These are phyloP conservation scores for Pseudogymnoascus sp. DNA, from an alignment of 2,329 filamentous ascomycete genomes.

Conservation along the genomic window DNA sequence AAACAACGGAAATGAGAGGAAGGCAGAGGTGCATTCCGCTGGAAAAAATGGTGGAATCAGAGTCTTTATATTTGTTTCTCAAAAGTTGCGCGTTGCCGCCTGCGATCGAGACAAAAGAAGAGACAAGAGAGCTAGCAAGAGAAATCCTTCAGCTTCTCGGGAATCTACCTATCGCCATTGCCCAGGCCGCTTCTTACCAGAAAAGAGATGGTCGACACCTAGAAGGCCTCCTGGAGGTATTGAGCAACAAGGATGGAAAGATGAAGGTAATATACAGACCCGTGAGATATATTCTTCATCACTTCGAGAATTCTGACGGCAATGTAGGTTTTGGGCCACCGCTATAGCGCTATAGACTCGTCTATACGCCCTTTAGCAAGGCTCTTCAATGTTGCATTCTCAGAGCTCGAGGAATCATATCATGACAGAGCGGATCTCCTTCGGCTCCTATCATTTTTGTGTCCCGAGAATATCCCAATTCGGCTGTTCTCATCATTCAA, in stretches of 20 bases:
- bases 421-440: not conserved
- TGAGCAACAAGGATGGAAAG: not conserved
- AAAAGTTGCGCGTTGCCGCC: not conserved
- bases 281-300: not conserved
- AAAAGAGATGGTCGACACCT: not conserved
- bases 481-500: not conserved
- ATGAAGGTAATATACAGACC: not conserved
- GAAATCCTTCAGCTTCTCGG: conserved; percentile 21
- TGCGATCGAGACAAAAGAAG: not conserved
- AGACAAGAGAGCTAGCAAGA: conserved; percentile 13
- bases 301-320: not conserved
- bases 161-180: conserved; percentile 25
- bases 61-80: not conserved
- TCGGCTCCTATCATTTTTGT: not conserved
- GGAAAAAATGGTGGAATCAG: not conserved
- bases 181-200: conserved; percentile 13
- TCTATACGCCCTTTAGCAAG: not conserved
- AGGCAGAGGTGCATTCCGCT: not conserved
- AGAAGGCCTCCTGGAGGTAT: not conserved
- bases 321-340: not conserved
- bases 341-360: not conserved
- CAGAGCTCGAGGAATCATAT: not conserved
- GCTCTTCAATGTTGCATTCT: not conserved
- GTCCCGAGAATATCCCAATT: not conserved
- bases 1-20: not conserved